A percentile compares a stretch with the other conserved stretches of the same genome.
Conservation (phyloP, 2,329 filamentous ascomycete species). For the Grosmannia clavigera region DNA sequence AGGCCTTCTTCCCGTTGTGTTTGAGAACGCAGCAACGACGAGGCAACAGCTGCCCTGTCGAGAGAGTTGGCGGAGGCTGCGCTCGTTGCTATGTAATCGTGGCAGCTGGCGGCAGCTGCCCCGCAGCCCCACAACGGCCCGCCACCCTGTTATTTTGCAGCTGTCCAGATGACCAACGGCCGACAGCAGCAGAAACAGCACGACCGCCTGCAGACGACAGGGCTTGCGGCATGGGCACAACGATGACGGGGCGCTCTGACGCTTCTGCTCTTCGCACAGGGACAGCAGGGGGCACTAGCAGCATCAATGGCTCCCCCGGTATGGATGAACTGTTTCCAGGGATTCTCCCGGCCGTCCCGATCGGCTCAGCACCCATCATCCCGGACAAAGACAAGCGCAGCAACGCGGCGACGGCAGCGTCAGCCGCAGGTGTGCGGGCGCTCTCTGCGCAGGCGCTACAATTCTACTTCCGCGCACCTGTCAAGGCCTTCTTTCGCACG, state of each 20-base stretch:
- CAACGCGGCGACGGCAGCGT: conserved; percentile 58
- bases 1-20: no score
- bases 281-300: neutral
- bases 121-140: neutral
- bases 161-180: neutral
- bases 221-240: conserved; percentile 8
- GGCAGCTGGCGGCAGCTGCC: neutral
- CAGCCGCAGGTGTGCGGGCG: conserved; percentile 72
- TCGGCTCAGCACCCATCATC: conserved; percentile 16
- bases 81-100: no score
- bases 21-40: no score
- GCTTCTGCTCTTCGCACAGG: neutral
- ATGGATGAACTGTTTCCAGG: conserved; percentile 15
- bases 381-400: conserved; percentile 36
- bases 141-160: neutral
- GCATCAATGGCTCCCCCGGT: neutral
- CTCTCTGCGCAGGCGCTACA: conserved; percentile 72
- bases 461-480: conserved; percentile 84
- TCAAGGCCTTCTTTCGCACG: conserved; percentile 85
- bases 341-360: conserved; percentile 33
- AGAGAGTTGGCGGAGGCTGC: no score
- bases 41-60: no score
- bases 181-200: neutral
- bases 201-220: neutral
- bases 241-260: conserved; percentile 11